A percentile compares a stretch with the other conserved stretches of the same genome.
These are phyloP conservation scores for Lactarius deliciosus DNA, from an alignment of 768 basidiomycete genomes.

Conservation along the genomic window DNA sequence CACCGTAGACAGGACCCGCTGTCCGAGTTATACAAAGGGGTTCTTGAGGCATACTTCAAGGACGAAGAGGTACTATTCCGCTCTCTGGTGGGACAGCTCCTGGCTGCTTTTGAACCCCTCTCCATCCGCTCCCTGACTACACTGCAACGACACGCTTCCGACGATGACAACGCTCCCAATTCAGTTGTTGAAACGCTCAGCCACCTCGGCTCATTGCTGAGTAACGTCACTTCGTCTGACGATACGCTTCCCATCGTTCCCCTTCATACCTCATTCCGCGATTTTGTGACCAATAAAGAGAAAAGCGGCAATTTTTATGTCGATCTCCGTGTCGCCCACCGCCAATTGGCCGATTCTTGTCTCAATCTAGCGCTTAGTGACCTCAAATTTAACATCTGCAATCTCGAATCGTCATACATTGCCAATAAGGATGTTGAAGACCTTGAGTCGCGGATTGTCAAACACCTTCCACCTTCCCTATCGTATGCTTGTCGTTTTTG, in stretches of 20 bases:
- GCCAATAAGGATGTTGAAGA: not conserved
- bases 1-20: not conserved
- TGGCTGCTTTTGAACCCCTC: slow-evolving; percentile 8
- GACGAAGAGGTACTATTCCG: not conserved
- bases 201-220: slow-evolving; percentile 3
- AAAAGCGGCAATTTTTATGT: not conserved
- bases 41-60: not conserved
- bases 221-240: slow-evolving; percentile 6
- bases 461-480: not conserved
- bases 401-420: slow-evolving; percentile 1
- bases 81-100: slow-evolving; percentile 6
- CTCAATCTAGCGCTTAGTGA: not conserved
- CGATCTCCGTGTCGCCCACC: not conserved
- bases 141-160: not conserved
- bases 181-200: not conserved
- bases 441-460: not conserved
- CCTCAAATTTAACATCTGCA: slow-evolving; percentile 6
- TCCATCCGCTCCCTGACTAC: slow-evolving; percentile 1
- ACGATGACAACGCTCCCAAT: not conserved
- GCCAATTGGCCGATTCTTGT: not conserved
- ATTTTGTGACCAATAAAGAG: not conserved
- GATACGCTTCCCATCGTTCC: slow-evolving; percentile 1
- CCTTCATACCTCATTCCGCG: not conserved
- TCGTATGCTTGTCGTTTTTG: slow-evolving; percentile 11
- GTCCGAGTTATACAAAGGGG: not conserved